Base-by-base conservation (phyloP, 2,329 filamentous ascomycete species). In the Tricladium varicosporioides region DNA sequence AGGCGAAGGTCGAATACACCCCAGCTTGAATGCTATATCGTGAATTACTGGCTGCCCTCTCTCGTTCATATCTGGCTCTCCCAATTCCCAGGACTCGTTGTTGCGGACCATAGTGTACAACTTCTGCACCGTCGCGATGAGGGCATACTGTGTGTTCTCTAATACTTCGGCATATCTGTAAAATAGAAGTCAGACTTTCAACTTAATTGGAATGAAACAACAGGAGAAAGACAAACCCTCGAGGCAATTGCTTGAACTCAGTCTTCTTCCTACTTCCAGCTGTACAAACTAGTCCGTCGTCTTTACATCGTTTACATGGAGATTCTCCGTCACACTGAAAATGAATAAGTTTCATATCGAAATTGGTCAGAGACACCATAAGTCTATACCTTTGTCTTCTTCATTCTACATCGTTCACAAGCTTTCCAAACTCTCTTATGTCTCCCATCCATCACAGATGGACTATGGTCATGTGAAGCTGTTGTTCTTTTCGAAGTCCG, bases 401-500 rank as follows among this genome's bases (percentile, higher is more conserved):
- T 87, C 82, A 86, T 86, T 62, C 83, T 75, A 75, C 83, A 87
- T 63, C 84, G 75, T 72, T 86, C 83, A 62, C 84, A 87, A 15
- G 84, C 84, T 69, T 86, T 86, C 83, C 83, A 86, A 54, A 86
- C 83, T 63, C 84, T 75, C 74, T 86, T 86, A 67, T 86, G 82
- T 60, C 83, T 76, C 48, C 78, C 79, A 62, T 85, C 82, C 52
- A 70, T 63, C 62, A 79, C 73, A 61, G 73, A 73, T 45, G 74
- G 69, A 55, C 69, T 72, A 55, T 75, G 72, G 45, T 64, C 60
- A 52, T 63, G 59, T 54, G 58, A 47, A n/a, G 33, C 45, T 15
- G 19, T 44, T 5, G 60, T 59, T 54, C 62, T 61, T 52, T 65
- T 65, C 13, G 60, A 62, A 49, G 43, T 51, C 50, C 62, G 48